A percentile compares a stretch with the other conserved stretches of the same genome.
Evolutionary conservation across 768 basidiomycete species (phyloP).

Genomic region (Serendipita indica): DNA sequence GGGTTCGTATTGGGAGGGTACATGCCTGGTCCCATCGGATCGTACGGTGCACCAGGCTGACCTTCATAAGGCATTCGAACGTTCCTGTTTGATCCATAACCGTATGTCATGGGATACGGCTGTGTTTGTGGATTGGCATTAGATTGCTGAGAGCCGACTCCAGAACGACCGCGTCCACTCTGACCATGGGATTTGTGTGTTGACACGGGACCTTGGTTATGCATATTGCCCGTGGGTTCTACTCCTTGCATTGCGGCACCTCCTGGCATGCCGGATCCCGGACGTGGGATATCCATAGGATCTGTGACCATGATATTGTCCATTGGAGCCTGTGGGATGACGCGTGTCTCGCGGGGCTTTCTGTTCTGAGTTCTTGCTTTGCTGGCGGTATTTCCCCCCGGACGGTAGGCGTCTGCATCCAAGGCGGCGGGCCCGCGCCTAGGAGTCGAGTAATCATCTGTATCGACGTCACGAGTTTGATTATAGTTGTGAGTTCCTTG

Average conservation of each 20-base stretch:
- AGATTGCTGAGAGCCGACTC: background rate
- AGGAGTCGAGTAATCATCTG: conserved; percentile 5
- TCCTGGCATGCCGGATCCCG: background rate
- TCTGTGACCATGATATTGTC: background rate
- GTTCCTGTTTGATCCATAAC: conserved; percentile 1
- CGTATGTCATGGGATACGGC: background rate
- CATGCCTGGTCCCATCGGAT: background rate
- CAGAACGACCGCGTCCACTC: background rate
- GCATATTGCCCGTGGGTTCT: background rate
- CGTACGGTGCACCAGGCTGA: background rate
- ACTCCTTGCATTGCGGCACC: background rate
- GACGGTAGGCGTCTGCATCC: background rate
- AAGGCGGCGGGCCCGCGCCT: background rate
- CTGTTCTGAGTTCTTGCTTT: background rate
- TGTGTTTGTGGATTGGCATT: background rate
- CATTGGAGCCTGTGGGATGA: background rate
- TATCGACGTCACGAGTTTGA: background rate
- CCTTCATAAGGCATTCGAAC: background rate
- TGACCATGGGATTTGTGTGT: background rate
- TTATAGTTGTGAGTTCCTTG: background rate
- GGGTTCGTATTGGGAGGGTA: background rate
- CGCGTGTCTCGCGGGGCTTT: background rate
- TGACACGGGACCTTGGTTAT: background rate
- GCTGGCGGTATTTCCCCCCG: background rate
- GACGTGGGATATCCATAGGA: background rate